Evolutionary conservation across 2,329 filamentous ascomycete genomes (phyloP).

Genomic region (Phialemonium atrogriseum): DNA sequence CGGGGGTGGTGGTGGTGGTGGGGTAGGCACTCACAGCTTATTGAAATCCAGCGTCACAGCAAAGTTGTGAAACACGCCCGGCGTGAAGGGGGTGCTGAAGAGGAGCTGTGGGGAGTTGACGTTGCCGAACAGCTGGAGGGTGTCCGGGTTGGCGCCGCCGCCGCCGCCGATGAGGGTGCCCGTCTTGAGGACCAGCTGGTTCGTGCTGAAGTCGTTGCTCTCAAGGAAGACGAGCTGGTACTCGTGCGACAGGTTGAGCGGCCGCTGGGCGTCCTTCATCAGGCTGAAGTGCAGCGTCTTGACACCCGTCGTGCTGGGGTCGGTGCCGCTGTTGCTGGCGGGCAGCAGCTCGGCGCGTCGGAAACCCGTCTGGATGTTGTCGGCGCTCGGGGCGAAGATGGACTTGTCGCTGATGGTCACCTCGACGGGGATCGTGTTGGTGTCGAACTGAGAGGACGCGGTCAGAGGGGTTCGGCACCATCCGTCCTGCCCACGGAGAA

Average conservation of each 20-base stretch:
- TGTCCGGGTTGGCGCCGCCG: slow-evolving; percentile 23
- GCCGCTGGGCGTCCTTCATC: slow-evolving; percentile 39
- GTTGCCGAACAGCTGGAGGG: slow-evolving; percentile 37
- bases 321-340: slow-evolving; percentile 39
- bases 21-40: slow-evolving; percentile 34
- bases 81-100: slow-evolving; percentile 42
- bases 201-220: slow-evolving; percentile 35
- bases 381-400: slow-evolving; percentile 44
- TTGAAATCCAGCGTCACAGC: slow-evolving; percentile 48
- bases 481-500: too few species aligned
- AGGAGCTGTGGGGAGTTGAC: slow-evolving; percentile 39
- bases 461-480: too few species aligned
- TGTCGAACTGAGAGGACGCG: slow-evolving; percentile 41
- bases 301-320: slow-evolving; percentile 41
- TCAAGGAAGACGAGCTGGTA: slow-evolving; percentile 49
- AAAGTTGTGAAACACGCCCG: slow-evolving; percentile 52
- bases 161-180: slow-evolving; percentile 37
- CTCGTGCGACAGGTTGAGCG: slow-evolving; percentile 52
- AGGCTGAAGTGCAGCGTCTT: slow-evolving; percentile 57
- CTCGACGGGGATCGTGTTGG: slow-evolving; percentile 35
- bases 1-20: neutral
- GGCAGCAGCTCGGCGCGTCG: slow-evolving; percentile 50
- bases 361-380: slow-evolving; percentile 49
- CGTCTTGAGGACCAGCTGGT: slow-evolving; percentile 47
- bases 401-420: slow-evolving; percentile 49